phyloP scores from a whole-genome alignment of 2,329 filamentous ascomycete genomes.

The Alternaria postmessia region DNA sequence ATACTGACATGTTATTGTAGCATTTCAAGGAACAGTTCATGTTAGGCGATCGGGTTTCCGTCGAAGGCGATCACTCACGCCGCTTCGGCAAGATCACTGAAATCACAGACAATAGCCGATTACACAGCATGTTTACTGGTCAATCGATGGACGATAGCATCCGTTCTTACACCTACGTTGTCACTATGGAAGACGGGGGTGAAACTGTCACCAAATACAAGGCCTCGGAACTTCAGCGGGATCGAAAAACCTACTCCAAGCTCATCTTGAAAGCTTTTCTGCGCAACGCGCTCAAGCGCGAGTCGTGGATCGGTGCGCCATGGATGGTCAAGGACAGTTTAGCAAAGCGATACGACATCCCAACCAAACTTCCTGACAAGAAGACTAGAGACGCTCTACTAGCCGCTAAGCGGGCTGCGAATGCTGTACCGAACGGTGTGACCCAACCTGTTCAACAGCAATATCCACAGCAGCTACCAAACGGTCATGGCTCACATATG shows the following conservation, averaged over 20 bases:
- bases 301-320: constrained; percentile 94
- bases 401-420: constrained; percentile 70
- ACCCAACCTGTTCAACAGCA: constrained; percentile 38
- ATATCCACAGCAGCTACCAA: constrained; percentile 26
- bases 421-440: constrained; percentile 49
- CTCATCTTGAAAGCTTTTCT: constrained; percentile 92
- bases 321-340: constrained; percentile 93
- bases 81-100: constrained; percentile 42
- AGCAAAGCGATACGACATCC: constrained; percentile 84
- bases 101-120: constrained; percentile 42
- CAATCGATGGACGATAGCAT: constrained; percentile 40
- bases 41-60: constrained; percentile 42
- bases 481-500: constrained; percentile 28
- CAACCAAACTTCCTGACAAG: constrained; percentile 75
- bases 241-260: constrained; percentile 93
- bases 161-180: constrained; percentile 43
- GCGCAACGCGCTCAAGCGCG: constrained; percentile 90
- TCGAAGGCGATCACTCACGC: constrained; percentile 41
- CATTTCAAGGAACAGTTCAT: constrained; percentile 48
- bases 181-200: constrained; percentile 43
- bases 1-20: constrained; percentile 27
- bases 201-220: constrained; percentile 59
- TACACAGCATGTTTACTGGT: constrained; percentile 39
- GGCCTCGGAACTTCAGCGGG: constrained; percentile 74
- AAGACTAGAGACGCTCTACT: constrained; percentile 47